Base-by-base conservation (phyloP, 2,329 filamentous ascomycete genomes). In the Triangularia setosa region DNA sequence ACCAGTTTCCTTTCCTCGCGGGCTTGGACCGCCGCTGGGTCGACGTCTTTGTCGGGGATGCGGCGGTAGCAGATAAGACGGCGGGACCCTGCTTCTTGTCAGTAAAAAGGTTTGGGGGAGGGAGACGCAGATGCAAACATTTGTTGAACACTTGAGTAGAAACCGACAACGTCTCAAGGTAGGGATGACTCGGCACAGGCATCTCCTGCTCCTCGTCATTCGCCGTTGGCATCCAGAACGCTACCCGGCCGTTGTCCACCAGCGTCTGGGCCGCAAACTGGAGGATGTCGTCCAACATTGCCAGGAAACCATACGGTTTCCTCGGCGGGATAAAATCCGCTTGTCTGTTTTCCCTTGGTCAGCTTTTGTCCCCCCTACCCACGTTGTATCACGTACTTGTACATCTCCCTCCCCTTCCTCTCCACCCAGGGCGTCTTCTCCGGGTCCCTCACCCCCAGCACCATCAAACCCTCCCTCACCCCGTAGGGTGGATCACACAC, bases 181-280 rank as follows among this genome's bases (percentile, higher is more conserved):
- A 86, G 0, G 90, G 90, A 74, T 98, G 92, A 21, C 82, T 83
- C 0, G 94, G 94, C 14, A 94, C 84, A 0, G 86, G 81, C 23
- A 97, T 86, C 73, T 94, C 90, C 64, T 89, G 85, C 57, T 92
- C 84, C 69, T 92, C 85, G 65, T 91, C 88, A 73, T 92, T 93
- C 27, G 92, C 89, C 0, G 93, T 96, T 0, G 95, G 95, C 91
- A 98, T 96, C 95, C 95, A 99, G 81, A 99, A 96, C 7, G 90
- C 91, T 9, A 99, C 76, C 27, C 95, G 83, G 0, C 92, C 95
- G 67, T 87, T 79, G 60, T 92, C 88, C 7, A 97, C 91, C 0
- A 99, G 81, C 1, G 89, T 91, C 12, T 85, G 81, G 0, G 88
- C 84, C 4, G 92, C 88, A 73, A 99, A 98, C 21, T 88, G 84